Base-by-base conservation (phyloP, 352 stramenopile genomes). In the Pythium sp. region DNA sequence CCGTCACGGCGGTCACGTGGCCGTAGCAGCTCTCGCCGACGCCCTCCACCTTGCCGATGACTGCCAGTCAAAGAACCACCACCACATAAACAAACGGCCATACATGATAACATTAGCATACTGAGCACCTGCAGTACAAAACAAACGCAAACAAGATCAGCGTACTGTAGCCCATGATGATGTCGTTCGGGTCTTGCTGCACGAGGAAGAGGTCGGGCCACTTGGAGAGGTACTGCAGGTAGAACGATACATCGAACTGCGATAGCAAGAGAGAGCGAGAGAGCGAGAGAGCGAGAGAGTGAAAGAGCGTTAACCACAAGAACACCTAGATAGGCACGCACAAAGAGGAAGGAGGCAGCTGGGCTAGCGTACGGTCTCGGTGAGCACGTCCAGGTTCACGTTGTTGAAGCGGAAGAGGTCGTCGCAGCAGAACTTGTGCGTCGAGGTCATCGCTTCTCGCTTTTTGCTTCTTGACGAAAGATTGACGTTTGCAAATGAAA, bases 341-440 rank as follows among this genome's bases (percentile, higher is more conserved):
- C 24, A 26, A 1, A 26, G 24, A 26, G 15, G 30, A 12, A 18
- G 36, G 20, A 2, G 59, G 41, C 11, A n/a, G 8, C 24, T 26
- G 24, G 24, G n/a, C 20, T 15, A 72, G 28, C 78, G 26, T 62
- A 93, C 83, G 84, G 95, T 99, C 83, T 95, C 93, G 36, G 95
- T 99, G 22, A 99, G 82, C 62, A 98, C 85, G 75, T 99, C 97
- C 54, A 99, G 84, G 75, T 99, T 99, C 68, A 99, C 92, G 60
- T 99, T 98, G 79, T 99, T 99, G 82, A 99, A 99, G 60, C 91
- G 90, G 68, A 99, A 97, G 62, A 99, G 82, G 80, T 99, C 97
- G 57, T 98, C 89, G 84, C 98, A 98, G 67, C 85, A 81, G 75
- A 99, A 99, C 69, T 94, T 95, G 64, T 97, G 80, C 60, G 97